Evolutionary conservation across 1,284 basidiomycete species (phyloP).

Genomic region (Microbotryum scabiosae): DNA sequence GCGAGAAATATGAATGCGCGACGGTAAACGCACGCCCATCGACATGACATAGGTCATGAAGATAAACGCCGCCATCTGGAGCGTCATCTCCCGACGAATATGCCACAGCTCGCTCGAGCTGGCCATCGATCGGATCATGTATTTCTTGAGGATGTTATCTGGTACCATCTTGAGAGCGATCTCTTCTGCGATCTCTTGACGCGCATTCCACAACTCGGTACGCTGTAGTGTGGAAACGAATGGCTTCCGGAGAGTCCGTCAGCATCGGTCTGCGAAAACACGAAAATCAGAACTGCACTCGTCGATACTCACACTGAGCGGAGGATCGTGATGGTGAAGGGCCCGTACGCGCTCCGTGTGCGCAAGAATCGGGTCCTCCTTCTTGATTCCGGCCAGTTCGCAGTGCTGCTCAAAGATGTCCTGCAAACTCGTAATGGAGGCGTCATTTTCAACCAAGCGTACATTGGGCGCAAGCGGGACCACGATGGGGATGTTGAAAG

Average conservation of each 20-base stretch:
- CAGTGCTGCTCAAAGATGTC: conserved; percentile 93
- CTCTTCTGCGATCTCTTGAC: conserved; percentile 79
- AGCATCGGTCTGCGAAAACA: background rate
- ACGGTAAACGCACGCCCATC: conserved; percentile 72
- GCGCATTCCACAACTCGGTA: conserved; percentile 15
- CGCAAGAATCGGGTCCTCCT: conserved; percentile 80
- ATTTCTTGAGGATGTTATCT: conserved; percentile 80
- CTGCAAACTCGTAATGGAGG: conserved; percentile 80
- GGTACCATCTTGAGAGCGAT: conserved; percentile 82
- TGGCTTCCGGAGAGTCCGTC: background rate
- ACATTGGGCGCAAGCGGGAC: conserved; percentile 77
- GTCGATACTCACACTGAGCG: conserved; percentile 12
- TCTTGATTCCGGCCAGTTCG: conserved; percentile 61
- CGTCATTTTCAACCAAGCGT: conserved; percentile 82
- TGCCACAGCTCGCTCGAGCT: conserved; percentile 85
- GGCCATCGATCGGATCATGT: conserved; percentile 79
- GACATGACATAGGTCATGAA: conserved; percentile 91
- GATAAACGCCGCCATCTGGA: conserved; percentile 76
- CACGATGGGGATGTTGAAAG: conserved; percentile 82
- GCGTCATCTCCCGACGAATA: conserved; percentile 92
- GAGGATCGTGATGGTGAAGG: conserved; percentile 17
- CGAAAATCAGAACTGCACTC: background rate
- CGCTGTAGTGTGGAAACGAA: conserved; percentile 2
- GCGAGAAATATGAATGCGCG: conserved; percentile 79
- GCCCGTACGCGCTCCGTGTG: conserved; percentile 73